phyloP scores from a whole-genome alignment of 2,329 filamentous ascomycete species.

The Pseudovirgaria hyperparasitica region DNA sequence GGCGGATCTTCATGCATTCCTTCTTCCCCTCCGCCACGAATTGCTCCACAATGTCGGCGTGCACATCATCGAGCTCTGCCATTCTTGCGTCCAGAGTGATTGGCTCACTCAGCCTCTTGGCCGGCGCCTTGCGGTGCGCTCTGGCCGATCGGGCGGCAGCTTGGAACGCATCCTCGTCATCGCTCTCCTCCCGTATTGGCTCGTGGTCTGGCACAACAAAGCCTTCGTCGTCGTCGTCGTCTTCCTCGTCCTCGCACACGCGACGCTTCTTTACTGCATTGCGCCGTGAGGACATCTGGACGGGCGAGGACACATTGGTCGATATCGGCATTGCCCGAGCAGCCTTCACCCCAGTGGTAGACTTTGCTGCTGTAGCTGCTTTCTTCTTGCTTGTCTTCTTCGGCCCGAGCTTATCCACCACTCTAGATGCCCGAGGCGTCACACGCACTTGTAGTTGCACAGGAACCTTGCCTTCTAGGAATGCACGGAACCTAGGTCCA shows the following conservation, averaged over 20 bases:
- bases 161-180: slow-evolving; percentile 23
- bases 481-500: slow-evolving; percentile 34
- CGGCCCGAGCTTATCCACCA: slow-evolving; percentile 13
- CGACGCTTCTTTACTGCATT: slow-evolving; percentile 20
- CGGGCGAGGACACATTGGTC: slow-evolving; percentile 55
- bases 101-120: slow-evolving; percentile 31
- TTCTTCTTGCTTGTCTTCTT: slow-evolving; percentile 15
- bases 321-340: slow-evolving; percentile 41
- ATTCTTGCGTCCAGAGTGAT: slow-evolving; percentile 46
- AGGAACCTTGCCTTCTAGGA: slow-evolving; percentile 27
- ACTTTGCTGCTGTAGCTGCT: slow-evolving; percentile 6
- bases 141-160: slow-evolving; percentile 14
- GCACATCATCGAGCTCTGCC: slow-evolving; percentile 42
- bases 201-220: slow-evolving; percentile 33
- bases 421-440: slow-evolving; percentile 27
- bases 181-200: slow-evolving; percentile 8
- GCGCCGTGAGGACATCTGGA: slow-evolving; percentile 40
- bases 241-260: slow-evolving; percentile 5
- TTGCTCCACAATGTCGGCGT: slow-evolving; percentile 48
- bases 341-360: slow-evolving; percentile 19
- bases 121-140: slow-evolving; percentile 16
- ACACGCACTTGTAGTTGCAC: slow-evolving; percentile 43
- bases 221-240: slow-evolving; percentile 25
- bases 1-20: slow-evolving; percentile 49
- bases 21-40: slow-evolving; percentile 53